Percentiles rank a stretch among this genome's conserved stretches.
Conservation (phyloP, 331 rosid genomes). For the Saraca asoca region DNA sequence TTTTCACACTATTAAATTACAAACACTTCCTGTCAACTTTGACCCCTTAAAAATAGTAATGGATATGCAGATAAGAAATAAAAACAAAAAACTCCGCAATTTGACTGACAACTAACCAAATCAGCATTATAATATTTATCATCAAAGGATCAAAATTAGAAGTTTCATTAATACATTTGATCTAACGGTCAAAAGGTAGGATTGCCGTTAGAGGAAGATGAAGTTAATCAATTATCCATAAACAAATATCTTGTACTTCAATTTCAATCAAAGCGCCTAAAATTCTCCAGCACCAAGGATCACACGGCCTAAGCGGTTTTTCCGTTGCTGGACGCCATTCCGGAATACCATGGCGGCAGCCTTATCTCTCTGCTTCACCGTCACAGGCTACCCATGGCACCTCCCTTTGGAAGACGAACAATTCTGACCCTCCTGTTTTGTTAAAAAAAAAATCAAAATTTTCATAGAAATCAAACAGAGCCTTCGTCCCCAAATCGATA, state of each 20-base stretch:
- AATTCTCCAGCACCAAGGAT: constrained; percentile 30
- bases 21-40: too few relatives aligned
- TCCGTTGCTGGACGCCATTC: not conserved
- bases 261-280: constrained; percentile 27
- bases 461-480: not conserved
- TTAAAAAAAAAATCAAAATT: not conserved
- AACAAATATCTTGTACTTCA: constrained; percentile 29
- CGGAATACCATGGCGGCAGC: constrained; percentile 1
- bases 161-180: constrained; percentile 34
- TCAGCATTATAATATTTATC: constrained; percentile 2
- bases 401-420: constrained; percentile 8
- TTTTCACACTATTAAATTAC: too few relatives aligned
- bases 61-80: too few relatives aligned
- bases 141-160: constrained; percentile 28
- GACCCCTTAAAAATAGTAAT: too few relatives aligned
- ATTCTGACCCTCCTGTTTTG: constrained; percentile 24
- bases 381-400: constrained; percentile 16
- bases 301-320: constrained; percentile 37
- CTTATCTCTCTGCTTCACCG: constrained; percentile 33
- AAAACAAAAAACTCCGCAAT: constrained; percentile 5
- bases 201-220: constrained; percentile 41
- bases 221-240: constrained; percentile 35
- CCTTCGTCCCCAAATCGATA: not conserved
- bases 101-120: not conserved
- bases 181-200: constrained; percentile 40